These are phyloP conservation scores for Cyphellophora europaea DNA, from an alignment of 2,329 filamentous ascomycete genomes.

Conservation along the genomic window DNA sequence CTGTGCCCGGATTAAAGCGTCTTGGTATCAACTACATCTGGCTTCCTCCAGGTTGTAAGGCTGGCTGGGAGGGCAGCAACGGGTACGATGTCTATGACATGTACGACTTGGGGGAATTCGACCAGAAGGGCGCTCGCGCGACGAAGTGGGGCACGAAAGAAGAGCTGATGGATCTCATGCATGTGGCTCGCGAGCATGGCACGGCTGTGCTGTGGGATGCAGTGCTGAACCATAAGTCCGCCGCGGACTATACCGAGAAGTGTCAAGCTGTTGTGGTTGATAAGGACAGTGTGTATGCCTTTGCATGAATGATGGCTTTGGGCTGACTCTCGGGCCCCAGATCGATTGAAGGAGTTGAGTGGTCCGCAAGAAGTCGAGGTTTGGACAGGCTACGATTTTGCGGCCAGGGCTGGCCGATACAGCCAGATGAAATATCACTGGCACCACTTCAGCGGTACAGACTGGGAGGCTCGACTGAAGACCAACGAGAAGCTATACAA, in stretches of 20 bases:
- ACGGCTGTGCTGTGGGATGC: conserved; percentile 60
- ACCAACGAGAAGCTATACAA: conserved; percentile 54
- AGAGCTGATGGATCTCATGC: conserved; percentile 47
- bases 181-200: conserved; percentile 41
- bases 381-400: conserved; percentile 60
- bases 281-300: conserved; percentile 27
- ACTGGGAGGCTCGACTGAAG: conserved; percentile 51
- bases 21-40: conserved; percentile 56
- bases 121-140: conserved; percentile 52
- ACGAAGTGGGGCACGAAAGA: conserved; percentile 63
- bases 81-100: conserved; percentile 64
- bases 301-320: background rate
- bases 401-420: conserved; percentile 50
- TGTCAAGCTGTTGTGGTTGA: conserved; percentile 57
- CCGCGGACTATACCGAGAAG: conserved; percentile 55
- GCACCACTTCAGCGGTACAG: conserved; percentile 59
- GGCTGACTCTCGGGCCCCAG: background rate
- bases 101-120: conserved; percentile 62
- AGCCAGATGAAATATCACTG: conserved; percentile 55
- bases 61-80: conserved; percentile 47
- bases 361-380: conserved; percentile 54
- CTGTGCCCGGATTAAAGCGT: conserved; percentile 45
- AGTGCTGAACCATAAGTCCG: conserved; percentile 64
- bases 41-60: conserved; percentile 65
- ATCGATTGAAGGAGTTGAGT: conserved; percentile 30